Evolutionary conservation across 2,329 filamentous ascomycete genomes (phyloP).

Genomic region (Aspergillus felis): DNA sequence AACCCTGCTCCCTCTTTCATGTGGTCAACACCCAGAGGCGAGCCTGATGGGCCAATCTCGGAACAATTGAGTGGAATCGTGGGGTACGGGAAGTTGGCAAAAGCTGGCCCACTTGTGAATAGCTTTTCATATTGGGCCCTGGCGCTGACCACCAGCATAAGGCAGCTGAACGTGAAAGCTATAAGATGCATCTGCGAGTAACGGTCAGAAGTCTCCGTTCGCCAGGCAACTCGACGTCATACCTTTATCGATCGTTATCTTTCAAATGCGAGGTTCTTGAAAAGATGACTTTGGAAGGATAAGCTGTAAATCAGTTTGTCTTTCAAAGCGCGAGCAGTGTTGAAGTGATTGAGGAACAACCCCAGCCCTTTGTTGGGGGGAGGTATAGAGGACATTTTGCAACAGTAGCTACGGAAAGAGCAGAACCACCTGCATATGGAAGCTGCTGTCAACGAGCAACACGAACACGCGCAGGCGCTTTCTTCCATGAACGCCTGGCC

Average conservation of each 20-base stretch:
- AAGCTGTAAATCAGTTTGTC: background rate
- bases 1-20: conserved; percentile 37
- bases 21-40: conserved; percentile 34
- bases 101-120: conserved; percentile 24
- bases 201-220: background rate
- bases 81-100: conserved; percentile 13
- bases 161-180: conserved; percentile 13
- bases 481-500: background rate
- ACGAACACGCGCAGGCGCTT: background rate
- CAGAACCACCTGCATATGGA: background rate
- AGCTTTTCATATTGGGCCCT: conserved; percentile 21
- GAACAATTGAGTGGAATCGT: conserved; percentile 20
- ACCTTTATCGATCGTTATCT: background rate
- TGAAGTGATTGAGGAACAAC: background rate
- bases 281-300: background rate
- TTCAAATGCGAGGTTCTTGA: background rate
- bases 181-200: conserved; percentile 16
- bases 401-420: background rate
- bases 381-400: background rate
- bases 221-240: background rate
- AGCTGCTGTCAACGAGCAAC: background rate
- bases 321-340: background rate
- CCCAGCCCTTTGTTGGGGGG: background rate
- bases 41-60: conserved; percentile 25
- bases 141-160: conserved; percentile 13